Conservation (phyloP, 805 yeast genomes). For the Starmerella apicola region DNA sequence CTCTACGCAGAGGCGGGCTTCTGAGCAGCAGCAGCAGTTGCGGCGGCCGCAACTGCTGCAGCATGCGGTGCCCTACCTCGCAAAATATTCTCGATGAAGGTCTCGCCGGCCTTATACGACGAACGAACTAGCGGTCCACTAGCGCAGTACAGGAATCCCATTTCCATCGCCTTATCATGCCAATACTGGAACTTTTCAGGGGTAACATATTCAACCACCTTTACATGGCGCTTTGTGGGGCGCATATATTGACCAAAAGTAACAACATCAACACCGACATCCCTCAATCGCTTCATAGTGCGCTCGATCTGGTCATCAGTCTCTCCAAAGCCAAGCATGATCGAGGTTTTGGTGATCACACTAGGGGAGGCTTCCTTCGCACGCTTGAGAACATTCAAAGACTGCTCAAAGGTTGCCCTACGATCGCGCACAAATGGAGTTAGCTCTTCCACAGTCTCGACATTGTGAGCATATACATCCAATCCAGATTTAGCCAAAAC, state of each 20-base stretch:
- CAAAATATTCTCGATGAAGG: slow-evolving; percentile 86
- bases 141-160: slow-evolving; percentile 94
- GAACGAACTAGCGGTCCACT: slow-evolving; percentile 95
- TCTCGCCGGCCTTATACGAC: slow-evolving; percentile 96
- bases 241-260: slow-evolving; percentile 99
- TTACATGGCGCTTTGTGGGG: slow-evolving; percentile 97
- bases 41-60: slow-evolving; percentile 4
- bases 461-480: slow-evolving; percentile 93
- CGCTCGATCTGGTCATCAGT: slow-evolving; percentile 76
- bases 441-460: slow-evolving; percentile 90
- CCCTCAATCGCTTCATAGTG: slow-evolving; percentile 65
- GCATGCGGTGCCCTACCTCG: slow-evolving; percentile 19
- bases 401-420: slow-evolving; percentile 88
- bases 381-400: slow-evolving; percentile 58
- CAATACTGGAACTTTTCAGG: slow-evolving; percentile 93
- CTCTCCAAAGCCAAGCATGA: slow-evolving; percentile 96
- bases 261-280: slow-evolving; percentile 75
- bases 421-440: slow-evolving; percentile 95
- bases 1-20: neutral
- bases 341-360: slow-evolving; percentile 79
- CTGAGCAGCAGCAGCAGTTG: neutral
- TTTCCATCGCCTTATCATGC: slow-evolving; percentile 68
- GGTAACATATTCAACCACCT: slow-evolving; percentile 85
- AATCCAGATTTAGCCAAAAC: slow-evolving; percentile 74
- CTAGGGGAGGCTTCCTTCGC: slow-evolving; percentile 71